Evolutionary conservation across 371 early-diverging fungal genomes (phyloP).

Genomic region (Circinella minor): DNA sequence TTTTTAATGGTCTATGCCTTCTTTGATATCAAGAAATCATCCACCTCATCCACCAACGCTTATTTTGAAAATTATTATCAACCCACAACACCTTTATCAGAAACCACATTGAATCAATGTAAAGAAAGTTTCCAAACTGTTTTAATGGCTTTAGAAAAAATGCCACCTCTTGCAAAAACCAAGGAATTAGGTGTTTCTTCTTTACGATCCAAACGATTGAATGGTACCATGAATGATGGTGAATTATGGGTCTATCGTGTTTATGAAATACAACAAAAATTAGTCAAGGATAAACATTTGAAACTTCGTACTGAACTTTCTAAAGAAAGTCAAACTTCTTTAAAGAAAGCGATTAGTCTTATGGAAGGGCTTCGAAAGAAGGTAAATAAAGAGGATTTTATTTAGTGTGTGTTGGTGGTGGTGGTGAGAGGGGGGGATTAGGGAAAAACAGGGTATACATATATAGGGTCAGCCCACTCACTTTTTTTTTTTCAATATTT

Average conservation of each 20-base stretch:
- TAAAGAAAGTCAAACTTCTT: constrained; percentile 23
- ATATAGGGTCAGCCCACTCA: too few species aligned
- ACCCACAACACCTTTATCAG: constrained; percentile 64
- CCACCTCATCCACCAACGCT: neutral
- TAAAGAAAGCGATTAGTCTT: constrained; percentile 31
- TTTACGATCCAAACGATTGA: constrained; percentile 54
- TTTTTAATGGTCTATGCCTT: constrained; percentile 79
- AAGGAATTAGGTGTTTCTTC: constrained; percentile 30
- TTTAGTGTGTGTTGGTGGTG: too few species aligned
- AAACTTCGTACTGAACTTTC: constrained; percentile 13
- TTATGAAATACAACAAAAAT: constrained; percentile 49
- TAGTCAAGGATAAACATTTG: constrained; percentile 51
- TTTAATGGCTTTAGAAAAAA: constrained; percentile 69
- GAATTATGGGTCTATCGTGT: constrained; percentile 70
- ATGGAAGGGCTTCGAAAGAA: constrained; percentile 20
- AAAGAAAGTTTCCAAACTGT: constrained; percentile 63
- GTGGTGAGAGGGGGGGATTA: too few species aligned
- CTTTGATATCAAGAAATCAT: constrained; percentile 58
- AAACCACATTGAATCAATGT: constrained; percentile 59
- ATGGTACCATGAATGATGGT: constrained; percentile 64
- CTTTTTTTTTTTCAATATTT: neutral
- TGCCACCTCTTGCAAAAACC: constrained; percentile 55
- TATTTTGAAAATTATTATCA: constrained; percentile 32
- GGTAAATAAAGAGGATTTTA: constrained; percentile 6
- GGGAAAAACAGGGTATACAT: too few species aligned